Base-by-base conservation (phyloP, 768 basidiomycete species). In the Mycena kentingensis region DNA sequence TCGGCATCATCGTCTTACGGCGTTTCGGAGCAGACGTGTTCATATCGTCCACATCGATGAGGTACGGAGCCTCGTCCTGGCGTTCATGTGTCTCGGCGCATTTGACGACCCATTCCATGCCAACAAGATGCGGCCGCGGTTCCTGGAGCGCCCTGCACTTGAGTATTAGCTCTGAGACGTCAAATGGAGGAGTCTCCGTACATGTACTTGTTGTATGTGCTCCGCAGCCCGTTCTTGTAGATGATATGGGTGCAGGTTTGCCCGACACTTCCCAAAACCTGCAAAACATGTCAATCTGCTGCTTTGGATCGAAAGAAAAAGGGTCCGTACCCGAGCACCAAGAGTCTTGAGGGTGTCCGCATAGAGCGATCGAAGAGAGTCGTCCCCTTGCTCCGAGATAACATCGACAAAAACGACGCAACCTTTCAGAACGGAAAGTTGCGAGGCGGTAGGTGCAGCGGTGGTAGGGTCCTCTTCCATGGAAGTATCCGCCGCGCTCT, bases 331-430 rank as follows among this genome's bases (percentile, higher is more conserved):
- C 77, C 81, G 83, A 37, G 93, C 93, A 18, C 93, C 94, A 10
- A 93, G 71, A 26, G 77, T 77, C 58, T 80, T 80, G 58, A 95
- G 67, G 87, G 94, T 91, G 42, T 94, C 89, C 13, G 85, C 80
- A 61, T 95, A 95, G 60, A 93, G 69, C 22, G 79, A 79, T 0
- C 89, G 86, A 0, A 89, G 90, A n/a, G 58, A 52, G 61, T 95
- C 87, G 36, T 88, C 86, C 1, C 90, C 87, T 48, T 87, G 84
- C 47, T 91, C 90, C 0, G 88, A 91, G 52, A 85, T 83, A 24
- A 96, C 90, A 63, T 95, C 93, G 42, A 95, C 92, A 61, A 90
- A 94, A 8, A 93, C 84, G 2, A 79, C 77, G 49, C 92, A 93
- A 12, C 83, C 80, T 49, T 84, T 83, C 53, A 95, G 72, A 29